Base-by-base conservation (phyloP, 257 asterid species). In the Datura wrightii region DNA sequence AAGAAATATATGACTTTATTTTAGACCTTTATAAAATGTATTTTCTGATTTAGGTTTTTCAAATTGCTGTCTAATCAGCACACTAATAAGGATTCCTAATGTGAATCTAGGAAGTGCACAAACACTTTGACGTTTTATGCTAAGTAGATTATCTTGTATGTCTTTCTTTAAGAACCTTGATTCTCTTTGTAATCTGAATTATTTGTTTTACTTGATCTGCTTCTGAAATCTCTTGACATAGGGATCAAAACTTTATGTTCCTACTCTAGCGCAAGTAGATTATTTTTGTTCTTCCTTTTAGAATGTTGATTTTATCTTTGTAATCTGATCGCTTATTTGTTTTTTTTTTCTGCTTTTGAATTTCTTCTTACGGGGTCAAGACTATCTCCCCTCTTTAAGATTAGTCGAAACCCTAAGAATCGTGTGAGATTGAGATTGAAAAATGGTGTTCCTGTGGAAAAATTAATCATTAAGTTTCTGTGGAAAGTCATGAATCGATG, bases 231-330 rank as follows among this genome's bases (percentile, higher is more conserved):
- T 69, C 79, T 48, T 44, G 39, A 18, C 79, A 2, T 0, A 85
- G 96, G 95, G 85, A 92, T 96, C 85, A 92, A 84, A 85, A 92
- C 97, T 11, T 66, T 93, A 86, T 90, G 93, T 81, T 86, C 87
- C 82, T 90, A 90, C 86, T 91, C 97, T 83, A 82, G 89, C 89
- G 92, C 97, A 44, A 42, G 2, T 71, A 42, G 31, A 5, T 70
- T 9, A 39, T 44, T 10, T 44, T 71, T 42, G 16, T 14, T 71
- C 80, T 71, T 44, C 10, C 16, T n/a, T 72, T 10, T 5, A 19
- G 39, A 72, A 72, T 44, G 18, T 44, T 72, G 80, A 46, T 72
- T 71, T 71, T 71, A n/a, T 72, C 80, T 72, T 19, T 72, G 10
- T 44, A n/a, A 72, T 72, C 56, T 72, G 56, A 71, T 72, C 44